Evolutionary conservation across 2,329 filamentous ascomycete genomes (phyloP), one percentile per base, ranked within the genome.

Genomic region (Pleoardoris graminearum): DNA sequence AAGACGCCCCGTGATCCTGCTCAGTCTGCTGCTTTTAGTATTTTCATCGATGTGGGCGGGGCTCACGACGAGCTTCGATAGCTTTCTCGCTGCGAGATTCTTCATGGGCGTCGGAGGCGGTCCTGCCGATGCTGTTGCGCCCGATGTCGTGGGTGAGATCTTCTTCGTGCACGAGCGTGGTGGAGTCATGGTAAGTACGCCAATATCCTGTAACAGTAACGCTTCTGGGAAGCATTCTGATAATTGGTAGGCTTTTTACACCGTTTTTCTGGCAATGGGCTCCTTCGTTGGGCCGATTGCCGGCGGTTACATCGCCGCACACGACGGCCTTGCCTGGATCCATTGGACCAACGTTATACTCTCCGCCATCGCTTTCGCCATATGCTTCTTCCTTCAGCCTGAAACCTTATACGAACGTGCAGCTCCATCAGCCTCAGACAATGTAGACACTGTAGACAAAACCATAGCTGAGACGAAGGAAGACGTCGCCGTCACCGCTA

Each of bases 111-210:
- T 73, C 35, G 69, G 69, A 14, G 65, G 68, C 27, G 69, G 68
- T 1, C 66, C 73, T 3, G 69, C 72, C 7, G 74, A 77, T 57
- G 73, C 72, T 14, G 64, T 77, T 14, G 68, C 74, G 7, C 74
- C 75, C 6, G 72, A 73, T 57, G 67, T 75, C 8, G 66, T 76
- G 8, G 75, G 73, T 1, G 74, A 76, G 47, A 65, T 75, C 2
- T 76, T 76, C 58, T 77, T 76, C 49, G 67, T 76, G 21, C 75
- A 76, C 45, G 66, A 76, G 51, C 67, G 72, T 14, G 75, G 75
- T 33, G 65, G 75, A 38, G 74, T 72, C 3, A 71, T 77, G 67
- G 72, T 72, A 45, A 60, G 57, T 47, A 33, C 7, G 4, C 32
- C 4, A 30, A 14, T 7, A 8, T 10, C 17, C 35, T 16, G 4